Evolutionary conservation across 2,329 filamentous ascomycete species (phyloP), one percentile per base, ranked within the genome.

Genomic region (Thielaviopsis populi): DNA sequence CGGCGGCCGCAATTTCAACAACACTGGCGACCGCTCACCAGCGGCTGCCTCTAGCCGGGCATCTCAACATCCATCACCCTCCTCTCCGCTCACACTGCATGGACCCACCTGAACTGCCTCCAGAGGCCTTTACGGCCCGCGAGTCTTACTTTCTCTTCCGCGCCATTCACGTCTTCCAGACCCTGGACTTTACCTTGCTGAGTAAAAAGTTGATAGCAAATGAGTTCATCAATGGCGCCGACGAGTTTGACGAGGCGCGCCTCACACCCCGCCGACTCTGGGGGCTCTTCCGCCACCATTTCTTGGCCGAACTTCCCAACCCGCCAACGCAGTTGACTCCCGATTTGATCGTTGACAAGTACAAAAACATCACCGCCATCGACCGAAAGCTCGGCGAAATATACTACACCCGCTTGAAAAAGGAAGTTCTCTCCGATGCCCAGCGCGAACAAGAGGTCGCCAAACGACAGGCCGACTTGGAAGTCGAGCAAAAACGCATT

Each of bases 81-180:
- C 64, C n/a, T 5, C 19, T n/a, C 42, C 59, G 50, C 6, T 54
- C 46, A 63, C 22, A 63, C 61, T 63, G 62, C 19, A 66, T 66
- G 65, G 65, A 66, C 41, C 46, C 65, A n/a, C 61, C 65, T 17
- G 65, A 66, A 63, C 50, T 66, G 19, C 65, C 61, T 24, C 65
- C 65, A 30, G 65, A 66, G 65, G 78, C 80, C 71, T 91, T 94
- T 76, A 92, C 89, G 72, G 83, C 86, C 69, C 87, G 95, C 78
- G 91, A 95, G 80, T 88, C 86, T 71, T 81, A 95, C 67, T 82
- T 94, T 69, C 81, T 95, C 71, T 92, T 94, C 76, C 89, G 92
- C 75, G 86, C 86, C 67, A 80, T 95, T 68, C 80, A 88, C 74
- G 87, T 87, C 71, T 77, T 84, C 68, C 81, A 84, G 68, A 77